Conservation (phyloP, 2,329 filamentous ascomycete genomes). For the Pyricularia sp. region DNA sequence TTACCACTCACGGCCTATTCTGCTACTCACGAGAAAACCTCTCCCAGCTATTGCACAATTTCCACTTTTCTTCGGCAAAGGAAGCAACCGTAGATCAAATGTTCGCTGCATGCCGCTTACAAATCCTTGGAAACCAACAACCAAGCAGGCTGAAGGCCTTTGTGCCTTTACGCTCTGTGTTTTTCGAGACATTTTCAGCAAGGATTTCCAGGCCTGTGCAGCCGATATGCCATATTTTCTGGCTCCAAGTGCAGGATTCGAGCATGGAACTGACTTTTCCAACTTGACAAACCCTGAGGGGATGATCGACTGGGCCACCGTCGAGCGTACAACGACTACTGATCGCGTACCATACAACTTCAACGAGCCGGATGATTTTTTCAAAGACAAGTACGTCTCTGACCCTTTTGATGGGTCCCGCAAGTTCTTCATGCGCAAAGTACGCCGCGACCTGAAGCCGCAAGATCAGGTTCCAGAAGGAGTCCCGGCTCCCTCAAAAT, state of each 20-base stretch:
- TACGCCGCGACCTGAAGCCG: conserved; percentile 46
- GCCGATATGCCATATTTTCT: conserved; percentile 72
- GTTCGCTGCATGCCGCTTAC: conserved; percentile 36
- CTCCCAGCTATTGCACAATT: conserved; percentile 56
- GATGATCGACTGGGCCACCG: conserved; percentile 10
- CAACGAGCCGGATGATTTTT: conserved; percentile 33
- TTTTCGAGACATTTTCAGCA: conserved; percentile 82
- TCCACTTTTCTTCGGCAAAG: conserved; percentile 57
- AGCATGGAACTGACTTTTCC: background rate
- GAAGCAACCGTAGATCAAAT: conserved; percentile 35
- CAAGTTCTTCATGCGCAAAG: conserved; percentile 41
- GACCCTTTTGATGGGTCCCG: conserved; percentile 51
- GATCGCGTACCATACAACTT: conserved; percentile 26
- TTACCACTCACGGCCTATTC: conserved; percentile 47
- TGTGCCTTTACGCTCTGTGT: conserved; percentile 60
- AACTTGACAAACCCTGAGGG: background rate
- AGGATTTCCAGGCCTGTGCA: conserved; percentile 54
- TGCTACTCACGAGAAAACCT: conserved; percentile 54
- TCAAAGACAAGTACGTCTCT: conserved; percentile 37
- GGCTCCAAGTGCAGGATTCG: conserved; percentile 36
- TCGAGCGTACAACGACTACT: conserved; percentile 12
- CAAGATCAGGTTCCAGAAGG: conserved; percentile 50
- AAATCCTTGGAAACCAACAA: conserved; percentile 27
- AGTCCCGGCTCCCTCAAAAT: conserved; percentile 33
- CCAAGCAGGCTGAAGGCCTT: conserved; percentile 38